Evolutionary conservation across 1,284 basidiomycete genomes (phyloP).

Genomic region (Quambalaria eucalypti): DNA sequence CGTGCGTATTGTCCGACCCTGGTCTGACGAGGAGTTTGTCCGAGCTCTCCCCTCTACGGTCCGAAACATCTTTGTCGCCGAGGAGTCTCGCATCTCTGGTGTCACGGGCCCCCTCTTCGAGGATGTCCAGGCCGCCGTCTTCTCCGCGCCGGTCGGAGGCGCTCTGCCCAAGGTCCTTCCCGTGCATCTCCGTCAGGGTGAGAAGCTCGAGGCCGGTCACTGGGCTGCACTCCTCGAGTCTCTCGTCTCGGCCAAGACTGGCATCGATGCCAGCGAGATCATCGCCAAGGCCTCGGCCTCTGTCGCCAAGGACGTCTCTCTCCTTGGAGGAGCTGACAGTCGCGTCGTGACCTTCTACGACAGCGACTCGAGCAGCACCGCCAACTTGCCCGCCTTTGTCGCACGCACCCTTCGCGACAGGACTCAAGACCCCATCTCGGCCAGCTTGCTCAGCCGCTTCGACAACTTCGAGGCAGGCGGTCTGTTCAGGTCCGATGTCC

Average conservation of each 20-base stretch:
- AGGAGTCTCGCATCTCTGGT: slow-evolving; percentile 27
- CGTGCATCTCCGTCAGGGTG: slow-evolving; percentile 20
- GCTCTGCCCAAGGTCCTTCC: background rate
- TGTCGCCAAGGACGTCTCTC: background rate
- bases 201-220: slow-evolving; percentile 21
- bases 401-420: slow-evolving; percentile 32
- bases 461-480: slow-evolving; percentile 43
- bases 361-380: slow-evolving; percentile 32
- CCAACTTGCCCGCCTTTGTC: slow-evolving; percentile 24
- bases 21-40: slow-evolving; percentile 34
- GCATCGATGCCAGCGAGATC: slow-evolving; percentile 20
- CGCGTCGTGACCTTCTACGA: slow-evolving; percentile 38
- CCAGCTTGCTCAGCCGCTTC: slow-evolving; percentile 37
- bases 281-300: slow-evolving; percentile 11
- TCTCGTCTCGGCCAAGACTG: slow-evolving; percentile 11
- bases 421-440: slow-evolving; percentile 20
- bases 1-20: slow-evolving; percentile 32
- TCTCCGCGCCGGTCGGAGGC: slow-evolving; percentile 13
- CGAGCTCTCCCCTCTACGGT: slow-evolving; percentile 30
- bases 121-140: slow-evolving; percentile 22
- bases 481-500: slow-evolving; percentile 36
- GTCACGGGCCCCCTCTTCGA: slow-evolving; percentile 32
- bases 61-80: slow-evolving; percentile 35
- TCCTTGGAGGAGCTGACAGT: slow-evolving; percentile 8
- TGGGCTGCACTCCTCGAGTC: slow-evolving; percentile 27